Base-by-base conservation (phyloP, 2,329 filamentous ascomycete genomes). In the Trichoderma harzianum region DNA sequence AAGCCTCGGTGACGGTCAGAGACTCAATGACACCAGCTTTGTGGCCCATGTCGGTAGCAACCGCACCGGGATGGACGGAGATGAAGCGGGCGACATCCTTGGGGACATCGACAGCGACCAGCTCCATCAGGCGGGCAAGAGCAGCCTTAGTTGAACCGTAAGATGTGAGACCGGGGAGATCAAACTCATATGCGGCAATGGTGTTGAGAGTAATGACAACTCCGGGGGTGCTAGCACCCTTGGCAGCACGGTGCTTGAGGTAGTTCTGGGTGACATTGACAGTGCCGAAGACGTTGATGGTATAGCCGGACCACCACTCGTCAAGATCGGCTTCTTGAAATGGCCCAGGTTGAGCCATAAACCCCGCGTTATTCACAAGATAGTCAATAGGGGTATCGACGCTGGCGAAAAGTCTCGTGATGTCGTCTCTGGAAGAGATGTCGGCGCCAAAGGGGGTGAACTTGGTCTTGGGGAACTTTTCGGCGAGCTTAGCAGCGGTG, bases 271-370 rank as follows among this genome's bases (percentile, higher is more conserved):
- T 57, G 7, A 67, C 47, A 18, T 39, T 53, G 26, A 57, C 51
- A 7, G 64, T 55, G 6, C 64, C 51, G 24, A 55, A 67, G 21
- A 67, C 64, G 10, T 67, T 67, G 21, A 39, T 67, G 7, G 47
- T 55, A 7, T 57, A 67, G 21, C 64, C 64, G 3, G 64, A 55
- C 64, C 64, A 67, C 64, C 64, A 67, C 24, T 67, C 64, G 21
- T 67, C 64, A 12, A 67, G 12, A 30, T 67, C 30, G 3, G 21
- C 32, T 7, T 67, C 47, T 7, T 39, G n/a, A 7, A 67, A 67
- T 3, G 51, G 34, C 2, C 10, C 47, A 24, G 6, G 24, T 21
- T 12, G 47, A 32, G 16, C 16, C 47, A 67, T 57, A 2, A 39
- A 67, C 2, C 64, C 64, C 2, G 64, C 64, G 32, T 67, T 67